Conservation (phyloP, 2,329 filamentous ascomycete genomes). For the Coniochaeta ligniaria region DNA sequence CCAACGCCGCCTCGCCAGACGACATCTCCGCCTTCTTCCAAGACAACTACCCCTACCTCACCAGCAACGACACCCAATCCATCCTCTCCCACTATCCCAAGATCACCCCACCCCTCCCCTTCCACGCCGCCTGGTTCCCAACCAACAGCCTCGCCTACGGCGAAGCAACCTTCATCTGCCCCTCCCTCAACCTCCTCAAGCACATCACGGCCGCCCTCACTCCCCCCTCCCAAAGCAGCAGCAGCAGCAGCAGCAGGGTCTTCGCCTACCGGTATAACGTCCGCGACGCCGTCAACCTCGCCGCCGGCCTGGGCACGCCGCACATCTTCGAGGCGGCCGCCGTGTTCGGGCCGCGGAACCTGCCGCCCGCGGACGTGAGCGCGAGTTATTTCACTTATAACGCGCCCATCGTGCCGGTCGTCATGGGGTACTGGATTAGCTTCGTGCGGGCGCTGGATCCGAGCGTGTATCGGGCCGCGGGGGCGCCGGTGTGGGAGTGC, state of each 20-base stretch:
- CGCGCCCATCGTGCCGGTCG: conserved; percentile 32
- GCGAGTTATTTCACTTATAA: conserved; percentile 37
- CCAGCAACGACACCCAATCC: conserved; percentile 21
- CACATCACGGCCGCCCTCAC: conserved; percentile 14
- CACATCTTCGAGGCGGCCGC: conserved; percentile 41
- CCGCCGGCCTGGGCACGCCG: conserved; percentile 35
- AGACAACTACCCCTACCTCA: conserved; percentile 40
- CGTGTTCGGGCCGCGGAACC: conserved; percentile 37
- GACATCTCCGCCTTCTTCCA: conserved; percentile 32
- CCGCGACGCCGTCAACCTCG: conserved; percentile 25
- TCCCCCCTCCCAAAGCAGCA: background rate
- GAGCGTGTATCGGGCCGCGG: conserved; percentile 24
- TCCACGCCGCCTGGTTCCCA: conserved; percentile 36
- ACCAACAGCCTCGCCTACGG: conserved; percentile 33
- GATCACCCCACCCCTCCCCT: conserved; percentile 18
- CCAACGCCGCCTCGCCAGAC: conserved; percentile 24
- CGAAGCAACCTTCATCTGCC: conserved; percentile 38
- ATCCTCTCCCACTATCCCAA: conserved; percentile 32
- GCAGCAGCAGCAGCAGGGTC: conserved; percentile 9
- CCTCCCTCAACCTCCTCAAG: conserved; percentile 29
- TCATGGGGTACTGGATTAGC: conserved; percentile 43
- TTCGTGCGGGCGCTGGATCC: conserved; percentile 40
- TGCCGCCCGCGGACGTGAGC: conserved; percentile 17
- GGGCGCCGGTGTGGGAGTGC: conserved; percentile 31
- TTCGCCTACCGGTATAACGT: conserved; percentile 47